A percentile compares a stretch with the other conserved stretches of the same genome.
These are phyloP conservation scores for Amanita exitialis DNA, from an alignment of 768 basidiomycete genomes.

Conservation along the genomic window DNA sequence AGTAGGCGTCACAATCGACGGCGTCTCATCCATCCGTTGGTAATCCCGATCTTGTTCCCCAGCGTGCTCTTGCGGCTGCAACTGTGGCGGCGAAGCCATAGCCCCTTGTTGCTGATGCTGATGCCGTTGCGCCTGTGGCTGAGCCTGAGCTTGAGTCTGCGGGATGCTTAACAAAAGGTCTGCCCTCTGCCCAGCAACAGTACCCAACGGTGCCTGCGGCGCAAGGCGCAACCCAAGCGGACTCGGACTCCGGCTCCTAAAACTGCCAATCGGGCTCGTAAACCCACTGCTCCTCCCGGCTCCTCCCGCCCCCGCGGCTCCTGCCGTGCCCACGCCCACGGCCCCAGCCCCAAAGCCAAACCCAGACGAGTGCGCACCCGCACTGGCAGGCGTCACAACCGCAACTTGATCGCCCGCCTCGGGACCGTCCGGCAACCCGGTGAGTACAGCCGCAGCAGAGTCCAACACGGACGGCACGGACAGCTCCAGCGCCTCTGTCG, in stretches of 20 bases:
- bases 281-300: constrained; percentile 38
- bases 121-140: background rate
- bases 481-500: constrained; percentile 66
- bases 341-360: no score
- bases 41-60: background rate
- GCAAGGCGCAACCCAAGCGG: constrained; percentile 28
- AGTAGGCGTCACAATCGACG: constrained; percentile 35
- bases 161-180: constrained; percentile 44
- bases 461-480: constrained; percentile 82
- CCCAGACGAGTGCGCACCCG: background rate
- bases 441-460: constrained; percentile 67
- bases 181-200: constrained; percentile 17
- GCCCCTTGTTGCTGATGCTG: background rate
- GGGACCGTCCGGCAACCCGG: constrained; percentile 24
- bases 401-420: constrained; percentile 50
- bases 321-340: no score
- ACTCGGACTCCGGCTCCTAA: constrained; percentile 58
- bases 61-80: background rate
- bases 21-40: constrained; percentile 10
- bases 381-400: constrained; percentile 42
- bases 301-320: no score
- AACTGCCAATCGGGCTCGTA: constrained; percentile 61
- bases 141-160: background rate
- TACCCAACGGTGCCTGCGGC: background rate
- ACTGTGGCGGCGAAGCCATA: background rate